These are phyloP conservation scores for Lentinula detonsa DNA, from an alignment of 768 basidiomycete species.

Conservation along the genomic window DNA sequence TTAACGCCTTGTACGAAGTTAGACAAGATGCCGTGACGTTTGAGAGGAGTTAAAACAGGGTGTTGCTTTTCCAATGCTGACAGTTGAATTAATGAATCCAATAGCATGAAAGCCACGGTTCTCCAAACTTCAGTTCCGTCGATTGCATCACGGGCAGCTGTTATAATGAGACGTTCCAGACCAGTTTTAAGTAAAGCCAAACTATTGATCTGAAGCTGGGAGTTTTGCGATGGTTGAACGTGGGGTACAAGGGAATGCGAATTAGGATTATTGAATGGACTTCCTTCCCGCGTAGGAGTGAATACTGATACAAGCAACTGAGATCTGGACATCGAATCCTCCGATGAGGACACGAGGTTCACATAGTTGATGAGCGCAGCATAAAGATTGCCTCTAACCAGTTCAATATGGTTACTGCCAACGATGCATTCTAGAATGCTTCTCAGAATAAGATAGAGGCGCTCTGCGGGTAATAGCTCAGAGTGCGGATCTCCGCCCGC, in stretches of 20 bases:
- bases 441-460: constrained; percentile 68
- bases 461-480: constrained; percentile 72
- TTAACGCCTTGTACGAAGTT: constrained; percentile 83
- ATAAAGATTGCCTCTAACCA: constrained; percentile 93
- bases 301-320: constrained; percentile 30
- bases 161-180: constrained; percentile 66
- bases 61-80: constrained; percentile 68
- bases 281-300: constrained; percentile 31
- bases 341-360: constrained; percentile 54
- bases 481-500: constrained; percentile 56
- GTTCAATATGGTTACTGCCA: constrained; percentile 72
- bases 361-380: constrained; percentile 86
- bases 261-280: constrained; percentile 30
- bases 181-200: constrained; percentile 58
- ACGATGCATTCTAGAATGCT: constrained; percentile 70
- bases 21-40: constrained; percentile 69
- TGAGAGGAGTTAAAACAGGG: constrained; percentile 49
- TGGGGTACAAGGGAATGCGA: constrained; percentile 28
- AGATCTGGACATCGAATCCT: constrained; percentile 12
- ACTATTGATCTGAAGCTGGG: constrained; percentile 54
- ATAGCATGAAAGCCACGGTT: constrained; percentile 86
- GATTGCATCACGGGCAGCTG: constrained; percentile 84
- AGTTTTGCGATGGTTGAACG: constrained; percentile 11
- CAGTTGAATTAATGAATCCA: constrained; percentile 75
- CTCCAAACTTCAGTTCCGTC: constrained; percentile 97